Percentiles rank a stretch among this genome's conserved stretches.
phyloP scores from a whole-genome alignment of 106 monocot species.

The Apostasia ramifera region DNA sequence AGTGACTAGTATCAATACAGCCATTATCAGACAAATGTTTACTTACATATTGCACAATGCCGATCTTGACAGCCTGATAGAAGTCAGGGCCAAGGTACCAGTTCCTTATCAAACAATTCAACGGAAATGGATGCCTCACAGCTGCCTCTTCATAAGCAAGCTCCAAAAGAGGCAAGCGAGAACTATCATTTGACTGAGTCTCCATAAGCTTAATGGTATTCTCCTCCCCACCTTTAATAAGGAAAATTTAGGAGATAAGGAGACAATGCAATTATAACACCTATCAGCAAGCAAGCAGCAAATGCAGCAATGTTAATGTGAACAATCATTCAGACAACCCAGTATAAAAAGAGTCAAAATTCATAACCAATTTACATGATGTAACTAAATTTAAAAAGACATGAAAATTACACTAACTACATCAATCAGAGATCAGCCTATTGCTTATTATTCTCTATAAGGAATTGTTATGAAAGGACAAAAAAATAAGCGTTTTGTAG shows the following conservation, averaged over 20 bases:
- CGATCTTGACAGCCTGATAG: slow-evolving; percentile 95
- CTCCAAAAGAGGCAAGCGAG: slow-evolving; percentile 70
- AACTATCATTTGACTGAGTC: slow-evolving; percentile 34
- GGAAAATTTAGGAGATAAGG: slow-evolving; percentile 3
- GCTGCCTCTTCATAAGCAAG: slow-evolving; percentile 54
- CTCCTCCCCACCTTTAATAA: slow-evolving; percentile 76
- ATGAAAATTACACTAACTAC: too few species aligned
- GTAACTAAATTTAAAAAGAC: too few species aligned
- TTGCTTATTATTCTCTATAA: too few species aligned
- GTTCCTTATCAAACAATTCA: slow-evolving; percentile 66
- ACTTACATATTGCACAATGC: slow-evolving; percentile 99
- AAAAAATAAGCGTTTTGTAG: too few species aligned
- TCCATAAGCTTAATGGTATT: slow-evolving; percentile 89
- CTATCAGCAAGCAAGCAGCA: neutral
- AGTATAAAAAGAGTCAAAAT: neutral
- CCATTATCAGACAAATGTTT: slow-evolving; percentile 6
- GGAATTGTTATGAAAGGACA: too few species aligned
- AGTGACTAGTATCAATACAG: neutral
- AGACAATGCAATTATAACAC: neutral
- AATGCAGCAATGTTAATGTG: neutral
- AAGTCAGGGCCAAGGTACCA: slow-evolving; percentile 91
- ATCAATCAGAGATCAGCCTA: too few species aligned
- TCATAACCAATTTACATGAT: too few species aligned
- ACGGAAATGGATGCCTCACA: slow-evolving; percentile 90
- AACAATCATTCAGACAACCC: neutral